Evolutionary conservation across 2,329 filamentous ascomycete genomes (phyloP).

Genomic region (Colletotrichum camelliae): DNA sequence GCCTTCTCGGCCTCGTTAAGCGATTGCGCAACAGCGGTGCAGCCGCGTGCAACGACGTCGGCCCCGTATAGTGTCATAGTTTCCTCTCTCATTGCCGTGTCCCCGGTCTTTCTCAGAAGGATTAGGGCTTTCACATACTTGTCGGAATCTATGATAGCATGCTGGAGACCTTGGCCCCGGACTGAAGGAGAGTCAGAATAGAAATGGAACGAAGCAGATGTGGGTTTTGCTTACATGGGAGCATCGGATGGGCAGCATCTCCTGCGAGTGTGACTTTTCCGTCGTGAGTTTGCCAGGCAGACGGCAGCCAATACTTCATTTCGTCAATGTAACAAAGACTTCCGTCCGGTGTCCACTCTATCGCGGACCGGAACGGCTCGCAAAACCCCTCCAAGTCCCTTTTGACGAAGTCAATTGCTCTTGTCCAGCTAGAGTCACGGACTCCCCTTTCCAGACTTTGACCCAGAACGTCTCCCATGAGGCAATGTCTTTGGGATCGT

Average conservation of each 20-base stretch:
- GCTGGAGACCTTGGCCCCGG: constrained; percentile 51
- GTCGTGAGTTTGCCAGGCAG: constrained; percentile 33
- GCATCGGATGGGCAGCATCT: constrained; percentile 50
- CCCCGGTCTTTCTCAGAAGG: constrained; percentile 22
- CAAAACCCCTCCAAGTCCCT: constrained; percentile 28
- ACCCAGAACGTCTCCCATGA: constrained; percentile 40
- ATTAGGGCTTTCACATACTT: constrained; percentile 40
- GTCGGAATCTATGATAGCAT: constrained; percentile 44
- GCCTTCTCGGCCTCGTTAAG: constrained; percentile 36
- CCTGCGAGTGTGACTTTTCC: constrained; percentile 42
- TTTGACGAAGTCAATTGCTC: constrained; percentile 38
- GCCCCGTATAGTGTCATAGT: constrained; percentile 33
- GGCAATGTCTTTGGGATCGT: constrained; percentile 27
- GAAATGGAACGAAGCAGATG: background rate
- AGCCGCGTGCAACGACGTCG: constrained; percentile 37
- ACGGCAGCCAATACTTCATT: constrained; percentile 41
- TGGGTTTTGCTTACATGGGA: constrained; percentile 35
- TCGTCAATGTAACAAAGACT: constrained; percentile 36
- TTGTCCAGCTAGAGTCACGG: constrained; percentile 33
- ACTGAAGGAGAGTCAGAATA: constrained; percentile 25
- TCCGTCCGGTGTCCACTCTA: constrained; percentile 39
- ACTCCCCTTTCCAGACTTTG: constrained; percentile 37
- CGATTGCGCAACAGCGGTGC: constrained; percentile 37
- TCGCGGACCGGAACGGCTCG: constrained; percentile 35
- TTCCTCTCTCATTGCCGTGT: constrained; percentile 12